Evolutionary conservation across 192 early-diverging fungal species (phyloP), one percentile per base, ranked within the genome.

Genomic region (Entomortierella lignicola): DNA sequence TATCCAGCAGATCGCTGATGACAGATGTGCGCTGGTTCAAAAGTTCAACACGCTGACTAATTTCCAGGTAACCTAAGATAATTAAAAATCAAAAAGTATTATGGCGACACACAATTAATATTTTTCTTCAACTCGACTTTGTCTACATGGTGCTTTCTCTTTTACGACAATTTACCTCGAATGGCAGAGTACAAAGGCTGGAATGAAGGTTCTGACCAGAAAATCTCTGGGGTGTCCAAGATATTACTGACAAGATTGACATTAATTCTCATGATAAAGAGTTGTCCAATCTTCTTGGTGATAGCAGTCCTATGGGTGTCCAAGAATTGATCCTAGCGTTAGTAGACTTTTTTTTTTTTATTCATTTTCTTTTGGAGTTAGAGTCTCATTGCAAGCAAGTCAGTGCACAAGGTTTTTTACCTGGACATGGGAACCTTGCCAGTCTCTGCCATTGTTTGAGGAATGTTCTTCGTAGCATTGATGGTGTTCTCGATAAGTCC

Each of bases 211-310:
- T 95, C 93, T 12, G 90, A 92, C 95, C 95, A 96, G 62, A 96
- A 95, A 48, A 96, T 92, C 83, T 98, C 96, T 5, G 96, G 96
- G 30, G 92, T 95, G 77, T 98, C 96, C 62, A 96, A 69, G 29
- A 96, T 93, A 60, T 95, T 95, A 63, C 89, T 91, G 57, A 95
- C 93, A 39, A 96, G 81, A 80, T 96, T 96, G 39, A 96, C 93
- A 64, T 95, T 95, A 71, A 94, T 94, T 21, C 93, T 85, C 89
- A 95, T 92, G 59, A 92, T 94, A 73, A 95, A 98, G 23, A 98
- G 83, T 81, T 97, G 93, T 1, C 95, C 97, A 85, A 99, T 99
- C 86, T 97, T 97, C 69, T 93, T 89, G 34, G 95, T 96, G 69
- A 99, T 92, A 6, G 93, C 92, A 72, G 92, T 95, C 77, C 97